These are phyloP conservation scores for Plasmopara halstedii DNA, from an alignment of 352 stramenopile species.

Conservation along the genomic window DNA sequence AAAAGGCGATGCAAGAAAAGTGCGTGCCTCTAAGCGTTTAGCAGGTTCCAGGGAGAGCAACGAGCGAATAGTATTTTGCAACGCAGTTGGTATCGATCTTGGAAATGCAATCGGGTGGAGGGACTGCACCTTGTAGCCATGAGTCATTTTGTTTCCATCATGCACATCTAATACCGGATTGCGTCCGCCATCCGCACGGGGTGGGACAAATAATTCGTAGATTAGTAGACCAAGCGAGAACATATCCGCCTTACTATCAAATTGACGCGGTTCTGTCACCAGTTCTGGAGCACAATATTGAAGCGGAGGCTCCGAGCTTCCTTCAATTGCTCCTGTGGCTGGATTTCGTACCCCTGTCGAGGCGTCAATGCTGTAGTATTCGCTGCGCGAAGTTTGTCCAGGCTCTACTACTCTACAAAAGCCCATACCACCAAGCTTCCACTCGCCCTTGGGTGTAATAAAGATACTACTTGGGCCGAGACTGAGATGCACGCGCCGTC, in stretches of 20 bases:
- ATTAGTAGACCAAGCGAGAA: constrained; percentile 80
- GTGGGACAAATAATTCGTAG: constrained; percentile 79
- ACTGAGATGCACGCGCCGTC: constrained; percentile 80
- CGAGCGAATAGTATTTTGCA: constrained; percentile 82
- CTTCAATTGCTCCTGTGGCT: constrained; percentile 43
- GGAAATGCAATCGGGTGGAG: constrained; percentile 82
- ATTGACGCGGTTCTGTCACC: constrained; percentile 75
- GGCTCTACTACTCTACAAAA: constrained; percentile 83
- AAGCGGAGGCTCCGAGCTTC: constrained; percentile 73
- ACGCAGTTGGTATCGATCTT: constrained; percentile 55
- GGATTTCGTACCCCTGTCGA: constrained; percentile 50
- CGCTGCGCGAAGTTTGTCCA: constrained; percentile 69
- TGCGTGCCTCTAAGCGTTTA: constrained; percentile 57
- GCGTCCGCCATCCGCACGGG: constrained; percentile 66
- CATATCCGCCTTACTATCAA: constrained; percentile 77
- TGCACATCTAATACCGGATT: constrained; percentile 76
- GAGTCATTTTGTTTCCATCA: constrained; percentile 85
- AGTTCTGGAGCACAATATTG: constrained; percentile 83
- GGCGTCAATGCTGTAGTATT: constrained; percentile 67
- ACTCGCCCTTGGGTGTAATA: constrained; percentile 87
- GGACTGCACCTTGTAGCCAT: constrained; percentile 86
- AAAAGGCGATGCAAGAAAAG: constrained; percentile 77
- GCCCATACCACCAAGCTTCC: constrained; percentile 88
- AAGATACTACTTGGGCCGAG: constrained; percentile 85
- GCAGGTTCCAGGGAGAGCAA: constrained; percentile 54